These are phyloP conservation scores for Stephanodiscus triporus DNA, from an alignment of 108 stramenopile species.

Conservation along the genomic window DNA sequence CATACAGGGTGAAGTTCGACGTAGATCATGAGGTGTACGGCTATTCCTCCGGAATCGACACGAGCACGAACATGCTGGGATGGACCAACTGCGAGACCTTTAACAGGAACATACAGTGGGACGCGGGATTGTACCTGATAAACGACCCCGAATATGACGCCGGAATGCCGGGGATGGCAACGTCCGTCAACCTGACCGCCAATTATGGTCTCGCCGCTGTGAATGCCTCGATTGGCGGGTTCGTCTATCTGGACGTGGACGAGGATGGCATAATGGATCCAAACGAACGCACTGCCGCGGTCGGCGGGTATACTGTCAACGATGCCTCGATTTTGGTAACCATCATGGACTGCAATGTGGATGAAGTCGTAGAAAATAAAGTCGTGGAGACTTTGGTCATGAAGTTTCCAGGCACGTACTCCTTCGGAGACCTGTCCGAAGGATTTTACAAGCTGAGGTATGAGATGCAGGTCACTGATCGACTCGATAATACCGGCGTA, in stretches of 20 bases:
- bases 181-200: not conserved
- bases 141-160: not conserved
- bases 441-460: constrained; percentile 41
- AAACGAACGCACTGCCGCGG: constrained; percentile 25
- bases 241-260: constrained; percentile 37
- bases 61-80: constrained; percentile 14
- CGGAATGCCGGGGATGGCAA: not conserved
- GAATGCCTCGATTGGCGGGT: constrained; percentile 33
- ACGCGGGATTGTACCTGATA: constrained; percentile 25
- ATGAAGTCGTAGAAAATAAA: constrained; percentile 7
- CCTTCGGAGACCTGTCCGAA: constrained; percentile 34
- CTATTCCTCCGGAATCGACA: constrained; percentile 20
- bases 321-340: constrained; percentile 35
- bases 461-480: constrained; percentile 17
- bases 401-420: constrained; percentile 34
- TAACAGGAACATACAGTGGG: constrained; percentile 24
- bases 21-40: constrained; percentile 17
- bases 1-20: constrained; percentile 32
- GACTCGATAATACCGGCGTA: not conserved
- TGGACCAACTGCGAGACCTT: constrained; percentile 38
- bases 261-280: constrained; percentile 28
- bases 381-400: constrained; percentile 5
- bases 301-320: constrained; percentile 39
- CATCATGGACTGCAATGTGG: constrained; percentile 32
- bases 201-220: not conserved